Conservation (phyloP, 169 alveolate species). For the Blepharisma undulans region DNA sequence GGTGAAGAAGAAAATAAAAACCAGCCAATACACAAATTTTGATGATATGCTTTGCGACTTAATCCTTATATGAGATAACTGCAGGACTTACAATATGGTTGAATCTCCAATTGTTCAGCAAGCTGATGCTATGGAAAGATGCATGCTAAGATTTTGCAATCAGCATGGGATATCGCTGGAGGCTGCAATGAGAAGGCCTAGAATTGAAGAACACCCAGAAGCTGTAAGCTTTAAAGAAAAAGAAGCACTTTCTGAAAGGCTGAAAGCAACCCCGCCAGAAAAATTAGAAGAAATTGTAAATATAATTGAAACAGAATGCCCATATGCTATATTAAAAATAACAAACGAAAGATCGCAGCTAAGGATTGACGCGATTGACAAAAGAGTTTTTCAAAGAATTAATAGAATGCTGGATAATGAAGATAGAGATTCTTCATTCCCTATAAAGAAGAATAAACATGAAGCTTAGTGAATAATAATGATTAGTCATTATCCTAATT, state of each 20-base stretch:
- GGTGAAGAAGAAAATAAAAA: slow-evolving; percentile 47
- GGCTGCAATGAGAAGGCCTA: background rate
- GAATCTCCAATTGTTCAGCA: slow-evolving; percentile 33
- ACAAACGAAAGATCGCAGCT: background rate
- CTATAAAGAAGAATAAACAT: background rate
- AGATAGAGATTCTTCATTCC: background rate
- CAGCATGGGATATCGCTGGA: slow-evolving; percentile 2
- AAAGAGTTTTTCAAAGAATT: background rate
- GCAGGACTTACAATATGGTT: slow-evolving; percentile 24
- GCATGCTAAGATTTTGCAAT: slow-evolving; percentile 33
- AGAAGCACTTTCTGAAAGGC: background rate
- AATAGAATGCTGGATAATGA: background rate
- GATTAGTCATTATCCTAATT: background rate
- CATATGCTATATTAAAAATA: background rate
- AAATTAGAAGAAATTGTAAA: background rate
- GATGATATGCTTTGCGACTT: slow-evolving; percentile 55
- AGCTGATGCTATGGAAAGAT: background rate
- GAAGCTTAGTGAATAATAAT: background rate
- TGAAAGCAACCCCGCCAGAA: background rate
- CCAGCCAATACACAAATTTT: slow-evolving; percentile 32
- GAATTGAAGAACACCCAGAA: background rate
- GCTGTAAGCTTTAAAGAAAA: slow-evolving; percentile 14
- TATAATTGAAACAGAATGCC: slow-evolving; percentile 22
- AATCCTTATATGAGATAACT: slow-evolving; percentile 45
- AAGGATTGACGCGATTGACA: slow-evolving; percentile 13